phyloP scores from a whole-genome alignment of 306 rosid species.

The Sindora glabra region DNA sequence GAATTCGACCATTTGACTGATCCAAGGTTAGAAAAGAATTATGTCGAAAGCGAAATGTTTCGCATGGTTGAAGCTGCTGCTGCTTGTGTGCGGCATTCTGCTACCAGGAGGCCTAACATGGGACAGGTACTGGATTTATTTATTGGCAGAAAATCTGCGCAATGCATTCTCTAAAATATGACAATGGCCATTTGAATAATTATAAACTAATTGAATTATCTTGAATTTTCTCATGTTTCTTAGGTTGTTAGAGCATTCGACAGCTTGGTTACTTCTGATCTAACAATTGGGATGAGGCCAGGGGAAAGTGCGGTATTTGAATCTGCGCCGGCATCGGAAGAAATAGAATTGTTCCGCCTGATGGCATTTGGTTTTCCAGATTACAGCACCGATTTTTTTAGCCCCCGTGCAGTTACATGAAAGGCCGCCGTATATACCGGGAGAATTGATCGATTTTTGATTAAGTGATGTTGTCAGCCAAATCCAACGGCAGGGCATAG shows the following conservation, averaged over 20 bases:
- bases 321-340: conserved; percentile 64
- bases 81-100: conserved; percentile 77
- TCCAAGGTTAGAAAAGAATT: conserved; percentile 62
- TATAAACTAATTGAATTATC: neutral
- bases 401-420: conserved; percentile 31
- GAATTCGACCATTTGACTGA: conserved; percentile 54
- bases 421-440: conserved; percentile 23
- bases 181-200: neutral
- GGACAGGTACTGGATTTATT: conserved; percentile 74
- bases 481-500: conserved; percentile 7
- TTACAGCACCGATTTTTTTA: conserved; percentile 61
- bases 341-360: conserved; percentile 54
- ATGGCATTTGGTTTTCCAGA: conserved; percentile 79
- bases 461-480: conserved; percentile 10
- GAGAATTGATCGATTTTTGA: conserved; percentile 13
- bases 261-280: conserved; percentile 50
- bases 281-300: conserved; percentile 74
- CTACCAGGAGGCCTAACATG: conserved; percentile 81
- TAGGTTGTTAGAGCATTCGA: conserved; percentile 96
- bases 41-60: conserved; percentile 54
- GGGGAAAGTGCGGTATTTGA: conserved; percentile 70
- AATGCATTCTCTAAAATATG: neutral
- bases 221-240: conserved; percentile 18
- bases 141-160: neutral
- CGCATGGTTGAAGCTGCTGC: conserved; percentile 75